phyloP scores from a whole-genome alignment of 2,329 filamentous ascomycete species.

The Chrysosporium keratinophilum region DNA sequence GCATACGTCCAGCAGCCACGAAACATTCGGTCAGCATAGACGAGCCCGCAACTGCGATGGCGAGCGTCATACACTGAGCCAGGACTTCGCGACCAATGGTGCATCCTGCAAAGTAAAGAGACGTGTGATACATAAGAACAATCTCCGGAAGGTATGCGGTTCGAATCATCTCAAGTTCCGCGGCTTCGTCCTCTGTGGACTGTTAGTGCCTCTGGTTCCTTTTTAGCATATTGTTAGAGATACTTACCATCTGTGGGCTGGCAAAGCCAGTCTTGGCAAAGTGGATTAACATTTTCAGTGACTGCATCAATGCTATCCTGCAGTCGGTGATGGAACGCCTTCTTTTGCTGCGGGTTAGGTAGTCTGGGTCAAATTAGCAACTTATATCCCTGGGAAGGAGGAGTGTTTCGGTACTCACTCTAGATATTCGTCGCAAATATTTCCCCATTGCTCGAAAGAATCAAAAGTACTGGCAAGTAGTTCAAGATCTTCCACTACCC shows the following conservation, averaged over 20 bases:
- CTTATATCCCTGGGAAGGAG: background rate
- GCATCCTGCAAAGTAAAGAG: constrained; percentile 68
- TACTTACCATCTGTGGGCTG: constrained; percentile 46
- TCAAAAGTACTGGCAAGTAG: constrained; percentile 56
- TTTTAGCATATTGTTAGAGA: background rate
- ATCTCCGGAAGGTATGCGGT: constrained; percentile 75
- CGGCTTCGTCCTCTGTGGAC: constrained; percentile 43
- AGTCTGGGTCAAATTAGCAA: constrained; percentile 13
- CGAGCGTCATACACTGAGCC: constrained; percentile 77
- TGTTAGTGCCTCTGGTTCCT: constrained; percentile 1
- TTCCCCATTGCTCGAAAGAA: constrained; percentile 55
- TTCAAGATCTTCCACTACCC: constrained; percentile 52
- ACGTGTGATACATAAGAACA: constrained; percentile 70
- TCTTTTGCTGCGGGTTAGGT: constrained; percentile 26
- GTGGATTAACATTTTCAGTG: constrained; percentile 48
- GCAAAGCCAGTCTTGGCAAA: constrained; percentile 56
- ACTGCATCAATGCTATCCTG: constrained; percentile 45
- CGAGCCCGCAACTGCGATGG: constrained; percentile 61
- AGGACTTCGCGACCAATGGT: constrained; percentile 64
- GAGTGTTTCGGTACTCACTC: constrained; percentile 26
- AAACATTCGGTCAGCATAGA: constrained; percentile 58
- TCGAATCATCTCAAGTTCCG: constrained; percentile 56
- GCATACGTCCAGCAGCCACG: constrained; percentile 55
- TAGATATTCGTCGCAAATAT: constrained; percentile 40
- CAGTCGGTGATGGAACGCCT: constrained; percentile 47